Percentiles rank a stretch among this genome's conserved stretches.
These are phyloP conservation scores for Populus pruinosa DNA, from an alignment of 345 rosid species.

Conservation along the genomic window DNA sequence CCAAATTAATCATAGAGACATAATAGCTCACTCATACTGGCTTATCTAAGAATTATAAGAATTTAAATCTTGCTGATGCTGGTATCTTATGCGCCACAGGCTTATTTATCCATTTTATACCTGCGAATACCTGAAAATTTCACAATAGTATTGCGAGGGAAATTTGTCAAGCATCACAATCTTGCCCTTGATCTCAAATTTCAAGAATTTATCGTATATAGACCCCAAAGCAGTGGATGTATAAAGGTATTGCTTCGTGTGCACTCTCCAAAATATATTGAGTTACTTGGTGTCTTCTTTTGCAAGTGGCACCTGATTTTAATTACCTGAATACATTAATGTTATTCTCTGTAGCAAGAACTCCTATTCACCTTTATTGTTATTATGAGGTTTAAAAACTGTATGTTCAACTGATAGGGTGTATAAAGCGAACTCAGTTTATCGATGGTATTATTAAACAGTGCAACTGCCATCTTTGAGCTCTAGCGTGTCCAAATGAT, in stretches of 20 bases:
- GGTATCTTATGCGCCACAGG: slow-evolving; percentile 37
- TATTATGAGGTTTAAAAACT: too few species aligned
- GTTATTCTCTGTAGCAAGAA: too few species aligned
- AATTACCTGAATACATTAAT: too few species aligned
- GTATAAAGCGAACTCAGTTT: too few species aligned
- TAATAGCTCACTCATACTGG: too few species aligned
- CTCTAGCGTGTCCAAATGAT: neutral
- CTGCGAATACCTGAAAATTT: slow-evolving; percentile 70
- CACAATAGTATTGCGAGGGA: slow-evolving; percentile 68
- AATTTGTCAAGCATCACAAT: slow-evolving; percentile 69
- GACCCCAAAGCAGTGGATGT: slow-evolving; percentile 63
- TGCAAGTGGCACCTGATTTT: too few species aligned
- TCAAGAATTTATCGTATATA: slow-evolving; percentile 77
- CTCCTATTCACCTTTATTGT: too few species aligned
- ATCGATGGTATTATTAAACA: neutral
- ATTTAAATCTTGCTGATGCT: neutral
- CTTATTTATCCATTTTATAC: slow-evolving; percentile 78
- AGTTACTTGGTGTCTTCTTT: neutral
- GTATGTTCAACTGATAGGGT: too few species aligned
- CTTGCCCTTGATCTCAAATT: slow-evolving; percentile 81
- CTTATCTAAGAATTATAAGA: neutral
- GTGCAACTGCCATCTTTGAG: neutral
- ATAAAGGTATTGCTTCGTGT: slow-evolving; percentile 47
- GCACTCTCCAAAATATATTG: neutral
- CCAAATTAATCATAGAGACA: too few species aligned